phyloP scores from a whole-genome alignment of 768 basidiomycete species.

The Phlebiopsis flavidoalba region DNA sequence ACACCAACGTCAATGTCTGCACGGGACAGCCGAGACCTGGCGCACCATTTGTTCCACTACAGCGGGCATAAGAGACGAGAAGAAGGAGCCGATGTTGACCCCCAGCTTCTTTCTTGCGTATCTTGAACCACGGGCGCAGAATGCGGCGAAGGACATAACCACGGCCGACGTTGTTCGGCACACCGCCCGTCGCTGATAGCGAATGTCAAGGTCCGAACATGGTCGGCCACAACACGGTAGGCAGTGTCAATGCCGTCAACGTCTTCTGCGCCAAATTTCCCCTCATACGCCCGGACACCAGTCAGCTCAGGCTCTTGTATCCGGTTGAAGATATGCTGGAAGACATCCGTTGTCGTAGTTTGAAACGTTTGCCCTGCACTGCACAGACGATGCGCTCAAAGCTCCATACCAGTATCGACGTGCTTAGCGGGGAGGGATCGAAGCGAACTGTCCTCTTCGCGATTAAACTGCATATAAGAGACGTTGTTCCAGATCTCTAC shows the following conservation, averaged over 20 bases:
- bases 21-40: neutral
- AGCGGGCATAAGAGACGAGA: constrained; percentile 86
- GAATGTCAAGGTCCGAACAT: constrained; percentile 91
- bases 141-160: constrained; percentile 97
- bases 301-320: constrained; percentile 84
- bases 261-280: constrained; percentile 95
- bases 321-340: constrained; percentile 80
- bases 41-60: constrained; percentile 83
- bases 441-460: constrained; percentile 83
- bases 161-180: constrained; percentile 93
- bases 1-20: constrained; percentile 9
- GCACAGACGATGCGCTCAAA: constrained; percentile 96
- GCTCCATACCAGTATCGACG: constrained; percentile 98
- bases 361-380: constrained; percentile 83
- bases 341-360: constrained; percentile 99
- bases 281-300: constrained; percentile 80
- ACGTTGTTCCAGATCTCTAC: constrained; percentile 99
- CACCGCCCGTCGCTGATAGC: constrained; percentile 94
- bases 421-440: constrained; percentile 84
- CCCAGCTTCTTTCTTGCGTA: constrained; percentile 94
- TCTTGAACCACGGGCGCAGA: constrained; percentile 86
- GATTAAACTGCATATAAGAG: constrained; percentile 97
- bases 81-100: constrained; percentile 90
- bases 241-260: constrained; percentile 94
- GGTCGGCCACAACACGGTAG: constrained; percentile 95